A percentile compares a stretch with the other conserved stretches of the same genome.
phyloP scores from a whole-genome alignment of 371 early-diverging fungal genomes.

The Spraguea lophii region DNA sequence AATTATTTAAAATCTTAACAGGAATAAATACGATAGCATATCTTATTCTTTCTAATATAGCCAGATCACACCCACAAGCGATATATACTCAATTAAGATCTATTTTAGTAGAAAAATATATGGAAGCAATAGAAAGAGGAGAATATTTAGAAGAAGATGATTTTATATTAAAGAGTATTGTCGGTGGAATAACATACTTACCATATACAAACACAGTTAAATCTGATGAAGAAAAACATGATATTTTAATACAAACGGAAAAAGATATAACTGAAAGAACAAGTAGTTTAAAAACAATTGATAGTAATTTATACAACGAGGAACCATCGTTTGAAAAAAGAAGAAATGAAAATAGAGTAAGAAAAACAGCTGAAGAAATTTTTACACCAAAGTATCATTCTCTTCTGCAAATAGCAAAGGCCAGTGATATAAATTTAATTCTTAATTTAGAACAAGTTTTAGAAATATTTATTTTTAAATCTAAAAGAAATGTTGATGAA shows the following conservation, averaged over 20 bases:
- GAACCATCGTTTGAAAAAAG: conserved; percentile 25
- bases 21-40: conserved; percentile 4
- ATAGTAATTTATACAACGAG: conserved; percentile 5
- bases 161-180: conserved; percentile 16
- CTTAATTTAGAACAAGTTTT: no score
- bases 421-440: no score
- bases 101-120: conserved; percentile 9
- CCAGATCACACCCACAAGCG: conserved; percentile 13
- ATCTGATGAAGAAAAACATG: conserved; percentile 25
- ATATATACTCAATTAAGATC: conserved; percentile 19
- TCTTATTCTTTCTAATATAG: conserved; percentile 4
- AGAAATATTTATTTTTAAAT: no score
- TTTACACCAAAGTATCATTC: no score
- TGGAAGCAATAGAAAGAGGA: no score
- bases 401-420: no score
- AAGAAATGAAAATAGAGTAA: conserved; percentile 5
- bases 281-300: conserved; percentile 19
- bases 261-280: conserved; percentile 6
- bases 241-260: conserved; percentile 11
- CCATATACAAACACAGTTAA: conserved; percentile 26
- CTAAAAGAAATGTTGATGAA: background rate
- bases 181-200: no score
- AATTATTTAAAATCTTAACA: conserved; percentile 21
- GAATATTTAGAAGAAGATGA: conserved; percentile 8
- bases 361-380: no score